Conservation (phyloP, 306 rosid genomes). For the Begonia loranthoides region DNA sequence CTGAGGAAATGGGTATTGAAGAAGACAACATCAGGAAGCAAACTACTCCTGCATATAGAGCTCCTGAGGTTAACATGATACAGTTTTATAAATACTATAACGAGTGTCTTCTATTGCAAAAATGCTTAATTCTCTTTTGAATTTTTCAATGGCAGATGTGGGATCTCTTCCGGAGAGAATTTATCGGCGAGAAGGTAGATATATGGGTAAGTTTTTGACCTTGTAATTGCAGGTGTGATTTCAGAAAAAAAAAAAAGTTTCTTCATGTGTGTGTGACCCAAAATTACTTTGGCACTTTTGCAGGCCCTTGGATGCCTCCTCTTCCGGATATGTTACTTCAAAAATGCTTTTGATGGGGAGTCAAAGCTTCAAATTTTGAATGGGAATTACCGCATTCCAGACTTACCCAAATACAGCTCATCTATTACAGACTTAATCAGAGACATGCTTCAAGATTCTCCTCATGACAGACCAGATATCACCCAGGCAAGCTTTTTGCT, state of each 20-base stretch:
- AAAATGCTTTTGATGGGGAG: slow-evolving; percentile 95
- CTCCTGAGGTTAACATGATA: slow-evolving; percentile 58
- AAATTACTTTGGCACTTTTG: slow-evolving; percentile 1
- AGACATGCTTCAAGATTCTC: slow-evolving; percentile 91
- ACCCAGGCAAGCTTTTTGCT: slow-evolving; percentile 99
- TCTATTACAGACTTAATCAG: slow-evolving; percentile 56
- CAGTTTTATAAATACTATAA: too few relatives aligned
- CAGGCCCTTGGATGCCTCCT: slow-evolving; percentile 99
- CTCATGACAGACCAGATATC: slow-evolving; percentile 98
- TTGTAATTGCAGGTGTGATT: too few relatives aligned
- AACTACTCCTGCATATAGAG: slow-evolving; percentile 95
- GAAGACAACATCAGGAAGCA: slow-evolving; percentile 97
- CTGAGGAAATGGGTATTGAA: slow-evolving; percentile 97
- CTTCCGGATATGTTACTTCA: slow-evolving; percentile 91
- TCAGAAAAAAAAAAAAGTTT: too few relatives aligned
- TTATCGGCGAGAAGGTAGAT: slow-evolving; percentile 90
- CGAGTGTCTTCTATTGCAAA: neutral
- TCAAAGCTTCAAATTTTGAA: slow-evolving; percentile 93
- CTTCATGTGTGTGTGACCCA: too few relatives aligned
- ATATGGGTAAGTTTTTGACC: slow-evolving; percentile 62
- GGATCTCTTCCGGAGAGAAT: slow-evolving; percentile 85
- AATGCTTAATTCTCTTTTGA: slow-evolving; percentile 7
- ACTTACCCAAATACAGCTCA: slow-evolving; percentile 58
- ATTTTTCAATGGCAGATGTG: slow-evolving; percentile 59
- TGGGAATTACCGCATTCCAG: slow-evolving; percentile 98